Evolutionary conservation across 2,329 filamentous ascomycete species (phyloP).

Genomic region (Nannizziopsis arthrosporioides): DNA sequence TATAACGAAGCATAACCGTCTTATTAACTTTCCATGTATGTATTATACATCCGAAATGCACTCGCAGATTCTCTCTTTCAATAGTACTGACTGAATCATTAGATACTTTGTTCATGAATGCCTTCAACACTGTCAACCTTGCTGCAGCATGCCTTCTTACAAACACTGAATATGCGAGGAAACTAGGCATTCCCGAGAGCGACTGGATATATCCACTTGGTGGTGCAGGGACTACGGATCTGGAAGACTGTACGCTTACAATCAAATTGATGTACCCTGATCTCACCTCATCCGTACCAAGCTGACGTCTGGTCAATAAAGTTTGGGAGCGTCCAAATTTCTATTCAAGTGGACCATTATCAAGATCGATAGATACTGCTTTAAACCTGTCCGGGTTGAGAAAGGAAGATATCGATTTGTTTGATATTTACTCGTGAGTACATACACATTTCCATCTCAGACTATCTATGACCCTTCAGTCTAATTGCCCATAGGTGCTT

Average conservation of each 20-base stretch:
- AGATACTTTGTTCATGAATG: slow-evolving; percentile 61
- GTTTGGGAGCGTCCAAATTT: slow-evolving; percentile 54
- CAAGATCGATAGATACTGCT: slow-evolving; percentile 45
- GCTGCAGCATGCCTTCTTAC: slow-evolving; percentile 51
- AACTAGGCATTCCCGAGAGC: slow-evolving; percentile 43
- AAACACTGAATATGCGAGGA: slow-evolving; percentile 42
- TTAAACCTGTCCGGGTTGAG: slow-evolving; percentile 39
- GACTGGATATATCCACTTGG: slow-evolving; percentile 55
- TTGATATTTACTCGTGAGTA: slow-evolving; percentile 52
- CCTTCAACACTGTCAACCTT: slow-evolving; percentile 58
- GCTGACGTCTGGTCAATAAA: slow-evolving; percentile 19
- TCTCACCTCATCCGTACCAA: neutral
- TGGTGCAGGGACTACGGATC: slow-evolving; percentile 51
- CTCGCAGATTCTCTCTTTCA: neutral
- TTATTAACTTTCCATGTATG: slow-evolving; percentile 58
- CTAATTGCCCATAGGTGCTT: slow-evolving; percentile 44
- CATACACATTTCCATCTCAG: neutral
- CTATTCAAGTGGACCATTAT: slow-evolving; percentile 47
- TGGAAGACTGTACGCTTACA: slow-evolving; percentile 38
- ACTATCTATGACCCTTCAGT: neutral
- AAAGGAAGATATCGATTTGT: slow-evolving; percentile 46
- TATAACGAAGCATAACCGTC: slow-evolving; percentile 47
- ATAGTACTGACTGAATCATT: slow-evolving; percentile 6
- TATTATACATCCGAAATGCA: slow-evolving; percentile 4
- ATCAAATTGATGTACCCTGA: neutral